Conservation (phyloP, 176 grass and related monocot species). For the Oryza coarctata region DNA sequence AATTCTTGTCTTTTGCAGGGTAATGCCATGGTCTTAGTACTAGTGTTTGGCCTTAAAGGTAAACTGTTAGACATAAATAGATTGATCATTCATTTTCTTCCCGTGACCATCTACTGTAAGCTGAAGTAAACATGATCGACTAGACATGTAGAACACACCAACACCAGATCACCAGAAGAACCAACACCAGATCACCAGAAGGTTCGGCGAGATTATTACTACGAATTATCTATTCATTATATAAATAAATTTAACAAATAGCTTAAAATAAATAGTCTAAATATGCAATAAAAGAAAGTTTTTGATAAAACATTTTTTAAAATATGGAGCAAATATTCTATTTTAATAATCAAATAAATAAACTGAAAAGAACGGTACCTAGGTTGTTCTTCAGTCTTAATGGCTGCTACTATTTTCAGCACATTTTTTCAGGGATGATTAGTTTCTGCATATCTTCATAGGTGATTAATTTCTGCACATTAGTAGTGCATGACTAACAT, state of each 20-base stretch:
- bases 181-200: too few relatives aligned
- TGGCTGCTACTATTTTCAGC: background rate
- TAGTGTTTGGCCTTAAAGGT: background rate
- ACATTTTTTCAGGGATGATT: background rate
- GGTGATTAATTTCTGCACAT: background rate
- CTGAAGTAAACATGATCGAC: background rate
- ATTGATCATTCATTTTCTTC: background rate
- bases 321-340: too few relatives aligned
- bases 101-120: background rate
- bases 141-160: background rate
- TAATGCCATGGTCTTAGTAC: background rate
- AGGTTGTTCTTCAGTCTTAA: constrained; percentile 5
- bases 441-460: background rate
- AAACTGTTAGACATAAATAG: background rate
- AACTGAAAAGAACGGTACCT: too few relatives aligned
- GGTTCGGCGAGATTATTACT: too few relatives aligned
- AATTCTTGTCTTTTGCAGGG: background rate
- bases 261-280: too few relatives aligned
- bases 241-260: too few relatives aligned
- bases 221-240: too few relatives aligned
- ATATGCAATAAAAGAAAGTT: too few relatives aligned
- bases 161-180: too few relatives aligned
- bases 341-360: too few relatives aligned
- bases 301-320: too few relatives aligned
- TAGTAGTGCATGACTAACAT: background rate